Evolutionary conservation across 441 rosid species (phyloP).

Genomic region (Biscutella laevigata): DNA sequence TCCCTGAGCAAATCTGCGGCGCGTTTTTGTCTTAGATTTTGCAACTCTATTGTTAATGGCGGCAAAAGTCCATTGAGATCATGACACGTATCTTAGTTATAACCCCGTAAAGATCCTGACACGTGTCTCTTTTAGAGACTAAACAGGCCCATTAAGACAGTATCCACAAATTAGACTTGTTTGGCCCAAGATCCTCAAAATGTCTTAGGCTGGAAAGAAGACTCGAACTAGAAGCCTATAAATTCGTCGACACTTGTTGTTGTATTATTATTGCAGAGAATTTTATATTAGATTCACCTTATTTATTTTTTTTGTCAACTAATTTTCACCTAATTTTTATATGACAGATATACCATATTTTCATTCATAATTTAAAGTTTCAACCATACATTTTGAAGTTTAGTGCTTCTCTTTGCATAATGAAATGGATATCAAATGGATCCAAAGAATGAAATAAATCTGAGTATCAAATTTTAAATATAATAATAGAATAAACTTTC

Average conservation of each 20-base stretch:
- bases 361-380: no score
- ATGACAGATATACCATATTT: no score
- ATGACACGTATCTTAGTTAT: background rate
- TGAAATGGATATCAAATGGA: no score
- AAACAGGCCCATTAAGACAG: background rate
- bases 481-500: no score
- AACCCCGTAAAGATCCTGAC: background rate
- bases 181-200: background rate
- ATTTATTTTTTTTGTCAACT: no score
- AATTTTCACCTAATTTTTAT: no score
- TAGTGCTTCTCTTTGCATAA: no score
- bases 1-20: constrained; percentile 10
- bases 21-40: background rate
- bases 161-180: background rate
- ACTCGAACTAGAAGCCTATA: background rate
- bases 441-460: no score
- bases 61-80: background rate
- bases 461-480: no score
- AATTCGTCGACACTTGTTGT: background rate
- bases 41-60: background rate
- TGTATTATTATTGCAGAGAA: background rate
- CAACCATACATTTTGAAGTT: no score
- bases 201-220: background rate
- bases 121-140: background rate
- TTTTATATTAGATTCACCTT: no score